Percentiles rank a stretch among this genome's conserved stretches.
phyloP scores from a whole-genome alignment of 306 rosid species.

The Citrullus amarus region DNA sequence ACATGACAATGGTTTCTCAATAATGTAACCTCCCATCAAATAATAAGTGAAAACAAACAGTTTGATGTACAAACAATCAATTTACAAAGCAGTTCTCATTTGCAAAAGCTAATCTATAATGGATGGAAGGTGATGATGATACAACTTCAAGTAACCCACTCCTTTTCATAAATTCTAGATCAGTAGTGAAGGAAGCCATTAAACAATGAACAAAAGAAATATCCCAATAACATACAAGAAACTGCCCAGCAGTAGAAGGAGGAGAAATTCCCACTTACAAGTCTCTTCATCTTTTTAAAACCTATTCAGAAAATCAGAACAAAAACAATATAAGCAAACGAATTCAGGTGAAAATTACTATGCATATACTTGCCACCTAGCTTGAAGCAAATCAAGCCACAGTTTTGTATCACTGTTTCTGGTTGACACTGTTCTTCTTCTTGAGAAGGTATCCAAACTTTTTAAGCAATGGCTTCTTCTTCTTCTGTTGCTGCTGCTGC shows the following conservation, averaged over 20 bases:
- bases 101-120: background rate
- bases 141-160: constrained; percentile 19
- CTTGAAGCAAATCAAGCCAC: constrained; percentile 16
- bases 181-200: constrained; percentile 6
- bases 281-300: constrained; percentile 33
- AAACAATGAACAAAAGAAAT: constrained; percentile 8
- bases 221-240: constrained; percentile 22
- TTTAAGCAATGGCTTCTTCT: constrained; percentile 80
- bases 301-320: constrained; percentile 42
- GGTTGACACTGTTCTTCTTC: constrained; percentile 70
- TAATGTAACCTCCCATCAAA: background rate
- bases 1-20: too few species aligned
- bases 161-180: constrained; percentile 17
- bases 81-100: constrained; percentile 5
- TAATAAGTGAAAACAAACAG: background rate
- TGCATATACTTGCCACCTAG: constrained; percentile 34
- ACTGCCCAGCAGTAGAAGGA: background rate
- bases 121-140: constrained; percentile 11
- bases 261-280: constrained; percentile 31
- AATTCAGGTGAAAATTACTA: constrained; percentile 35
- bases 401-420: constrained; percentile 37
- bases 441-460: constrained; percentile 89
- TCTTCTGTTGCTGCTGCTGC: constrained; percentile 58
- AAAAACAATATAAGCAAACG: constrained; percentile 41
- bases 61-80: constrained; percentile 2